Base-by-base conservation (phyloP, 1,284 basidiomycete species). In the Heterobasidion annosum region DNA sequence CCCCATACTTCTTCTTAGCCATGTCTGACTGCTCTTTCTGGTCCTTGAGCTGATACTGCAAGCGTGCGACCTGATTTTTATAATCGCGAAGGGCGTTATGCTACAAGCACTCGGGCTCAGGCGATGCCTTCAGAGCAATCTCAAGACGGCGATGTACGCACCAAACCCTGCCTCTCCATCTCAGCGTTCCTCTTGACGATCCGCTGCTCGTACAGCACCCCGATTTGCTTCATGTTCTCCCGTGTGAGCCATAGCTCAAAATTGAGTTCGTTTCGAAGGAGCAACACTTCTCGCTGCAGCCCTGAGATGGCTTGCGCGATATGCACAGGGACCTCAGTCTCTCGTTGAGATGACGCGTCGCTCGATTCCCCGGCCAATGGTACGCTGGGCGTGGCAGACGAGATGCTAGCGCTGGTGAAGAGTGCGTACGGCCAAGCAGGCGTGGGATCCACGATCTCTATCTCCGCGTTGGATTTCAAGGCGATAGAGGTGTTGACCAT, bases 201-300 rank as follows among this genome's bases (percentile, higher is more conserved):
- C n/a, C 78, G 79, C 58, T 90, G 84, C 57, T 84, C 77, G 62
- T 88, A 85, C 51, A 92, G 68, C 47, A 82, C 74, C n/a, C 84
- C 86, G 53, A 93, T 86, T 61, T 91, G 87, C 64, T 81, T 80
- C 52, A 86, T 76, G 57, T 90, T 90, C 67, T 91, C 82, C 59
- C 86, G 73, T 56, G 86, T 83, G 45, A 88, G 72, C 85, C 88
- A 92, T 19, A 85, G 71, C 69, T 92, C 87, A 56, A 91, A 88
- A 63, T 90, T 89, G 44, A 91, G 78, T 59, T 91, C 88, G 64
- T 83, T 90, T 52, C 83, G 76, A 32, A 92, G 70, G 37, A 91
- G 68, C 6, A 91, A 66, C 2, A 88, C 75, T 62, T 91, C 87
- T 47, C 84, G 76, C 65, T 92, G 90, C 54, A 92, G 68, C 8